phyloP scores from a whole-genome alignment of 768 basidiomycete genomes.

The Arthromyces matolae region DNA sequence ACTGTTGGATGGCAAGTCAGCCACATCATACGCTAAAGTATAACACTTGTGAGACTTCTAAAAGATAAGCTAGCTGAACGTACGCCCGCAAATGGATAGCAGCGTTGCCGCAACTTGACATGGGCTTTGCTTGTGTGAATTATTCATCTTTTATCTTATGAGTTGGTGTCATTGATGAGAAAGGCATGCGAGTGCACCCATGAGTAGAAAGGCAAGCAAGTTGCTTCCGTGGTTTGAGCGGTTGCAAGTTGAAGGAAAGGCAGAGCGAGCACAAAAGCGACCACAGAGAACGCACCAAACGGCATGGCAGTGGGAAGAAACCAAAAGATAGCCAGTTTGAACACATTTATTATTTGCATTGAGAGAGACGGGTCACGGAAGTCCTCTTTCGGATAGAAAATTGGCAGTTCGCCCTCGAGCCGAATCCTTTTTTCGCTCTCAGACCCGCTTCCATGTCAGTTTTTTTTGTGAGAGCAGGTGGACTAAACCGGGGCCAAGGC shows the following conservation, averaged over 20 bases:
- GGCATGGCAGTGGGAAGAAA: constrained; percentile 18
- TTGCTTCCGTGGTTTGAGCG: constrained; percentile 36
- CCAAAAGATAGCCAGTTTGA: neutral
- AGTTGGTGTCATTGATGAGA: neutral
- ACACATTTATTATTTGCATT: constrained; percentile 2
- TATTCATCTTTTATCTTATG: constrained; percentile 30
- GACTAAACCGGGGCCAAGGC: constrained; percentile 11
- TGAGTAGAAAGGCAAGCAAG: constrained; percentile 37
- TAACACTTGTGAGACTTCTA: too few relatives aligned
- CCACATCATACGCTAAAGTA: constrained; percentile 29
- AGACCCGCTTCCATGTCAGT: constrained; percentile 17
- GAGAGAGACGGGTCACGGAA: constrained; percentile 18
- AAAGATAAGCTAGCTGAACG: too few relatives aligned
- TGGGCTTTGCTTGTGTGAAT: constrained; percentile 45
- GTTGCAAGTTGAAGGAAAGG: constrained; percentile 13
- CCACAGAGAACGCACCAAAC: constrained; percentile 17
- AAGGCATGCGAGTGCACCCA: constrained; percentile 29
- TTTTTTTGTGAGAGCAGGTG: neutral
- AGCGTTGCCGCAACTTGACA: constrained; percentile 43
- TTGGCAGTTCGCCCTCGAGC: constrained; percentile 29
- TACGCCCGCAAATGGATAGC: constrained; percentile 41
- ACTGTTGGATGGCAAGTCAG: constrained; percentile 24
- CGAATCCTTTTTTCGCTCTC: constrained; percentile 16
- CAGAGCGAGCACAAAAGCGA: constrained; percentile 20
- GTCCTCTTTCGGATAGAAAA: constrained; percentile 15